Evolutionary conservation across 768 basidiomycete genomes (phyloP).

Genomic region (Lactifluus piperatus): DNA sequence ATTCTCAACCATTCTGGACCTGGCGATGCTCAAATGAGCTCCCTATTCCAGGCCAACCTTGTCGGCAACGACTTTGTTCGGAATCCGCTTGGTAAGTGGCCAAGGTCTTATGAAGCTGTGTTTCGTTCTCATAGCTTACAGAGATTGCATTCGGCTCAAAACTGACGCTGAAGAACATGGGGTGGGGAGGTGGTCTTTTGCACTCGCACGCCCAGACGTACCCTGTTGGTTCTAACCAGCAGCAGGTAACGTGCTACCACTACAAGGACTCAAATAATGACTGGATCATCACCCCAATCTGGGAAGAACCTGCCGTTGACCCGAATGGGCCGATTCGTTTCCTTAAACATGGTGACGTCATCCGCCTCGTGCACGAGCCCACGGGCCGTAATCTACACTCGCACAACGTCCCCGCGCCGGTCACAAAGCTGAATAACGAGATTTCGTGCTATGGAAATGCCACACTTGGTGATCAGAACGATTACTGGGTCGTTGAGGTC

Average conservation of each 20-base stretch:
- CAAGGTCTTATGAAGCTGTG: background rate
- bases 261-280: conserved; percentile 99
- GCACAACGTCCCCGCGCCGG: conserved; percentile 77
- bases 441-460: conserved; percentile 91
- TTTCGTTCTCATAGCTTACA: conserved; percentile 22
- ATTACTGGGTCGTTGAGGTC: conserved; percentile 89
- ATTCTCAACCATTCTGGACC: conserved; percentile 91
- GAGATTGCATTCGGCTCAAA: conserved; percentile 89
- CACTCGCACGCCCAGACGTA: conserved; percentile 97
- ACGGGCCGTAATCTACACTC: conserved; percentile 92
- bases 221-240: conserved; percentile 85
- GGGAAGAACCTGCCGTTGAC: conserved; percentile 65
- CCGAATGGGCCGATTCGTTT: conserved; percentile 59
- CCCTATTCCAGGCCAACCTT: conserved; percentile 94
- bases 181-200: conserved; percentile 92
- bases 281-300: conserved; percentile 71
- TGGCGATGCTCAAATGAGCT: conserved; percentile 98
- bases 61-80: conserved; percentile 87
- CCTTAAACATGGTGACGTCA: conserved; percentile 64
- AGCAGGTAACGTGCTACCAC: conserved; percentile 98
- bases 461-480: conserved; percentile 80
- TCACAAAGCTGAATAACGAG: conserved; percentile 84
- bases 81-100: conserved; percentile 70
- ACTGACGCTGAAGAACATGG: conserved; percentile 92
- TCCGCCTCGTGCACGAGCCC: conserved; percentile 74